Conservation (phyloP, 2,329 filamentous ascomycete species). For the Tolypocladium endophyticum region DNA sequence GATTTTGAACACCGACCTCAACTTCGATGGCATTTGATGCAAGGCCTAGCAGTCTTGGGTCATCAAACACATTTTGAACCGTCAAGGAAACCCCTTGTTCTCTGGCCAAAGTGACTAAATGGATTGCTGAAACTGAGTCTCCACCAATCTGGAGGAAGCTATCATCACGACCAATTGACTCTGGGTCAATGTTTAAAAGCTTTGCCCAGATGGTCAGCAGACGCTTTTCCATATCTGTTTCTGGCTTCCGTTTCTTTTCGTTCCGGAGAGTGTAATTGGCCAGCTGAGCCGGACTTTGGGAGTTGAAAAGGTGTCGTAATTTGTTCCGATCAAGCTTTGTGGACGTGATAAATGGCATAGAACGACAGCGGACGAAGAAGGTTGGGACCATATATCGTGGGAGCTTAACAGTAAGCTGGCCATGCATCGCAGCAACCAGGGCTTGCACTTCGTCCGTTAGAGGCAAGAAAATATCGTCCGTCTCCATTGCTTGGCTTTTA, state of each 20-base stretch:
- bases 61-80: slow-evolving; percentile 13
- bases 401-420: not conserved
- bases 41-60: slow-evolving; percentile 3
- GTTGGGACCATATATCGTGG: not conserved
- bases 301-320: not conserved
- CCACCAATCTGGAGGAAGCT: slow-evolving; percentile 19
- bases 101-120: slow-evolving; percentile 8
- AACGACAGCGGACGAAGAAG: not conserved
- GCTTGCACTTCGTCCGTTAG: not conserved
- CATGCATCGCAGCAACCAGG: not conserved
- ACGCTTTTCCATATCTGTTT: not conserved
- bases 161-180: slow-evolving; percentile 2
- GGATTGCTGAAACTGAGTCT: slow-evolving; percentile 16
- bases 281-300: not conserved
- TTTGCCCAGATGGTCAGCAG: slow-evolving; percentile 9
- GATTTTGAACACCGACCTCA: not conserved
- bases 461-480: not conserved
- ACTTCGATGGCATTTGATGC: not conserved
- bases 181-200: slow-evolving; percentile 22
- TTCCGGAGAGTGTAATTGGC: not conserved
- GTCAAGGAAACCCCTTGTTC: slow-evolving; percentile 5
- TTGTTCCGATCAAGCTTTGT: slow-evolving; percentile 8
- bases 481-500: not conserved
- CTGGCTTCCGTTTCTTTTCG: not conserved
- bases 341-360: slow-evolving; percentile 8